phyloP scores from a whole-genome alignment of 306 rosid species.

The Rosa rugosa region DNA sequence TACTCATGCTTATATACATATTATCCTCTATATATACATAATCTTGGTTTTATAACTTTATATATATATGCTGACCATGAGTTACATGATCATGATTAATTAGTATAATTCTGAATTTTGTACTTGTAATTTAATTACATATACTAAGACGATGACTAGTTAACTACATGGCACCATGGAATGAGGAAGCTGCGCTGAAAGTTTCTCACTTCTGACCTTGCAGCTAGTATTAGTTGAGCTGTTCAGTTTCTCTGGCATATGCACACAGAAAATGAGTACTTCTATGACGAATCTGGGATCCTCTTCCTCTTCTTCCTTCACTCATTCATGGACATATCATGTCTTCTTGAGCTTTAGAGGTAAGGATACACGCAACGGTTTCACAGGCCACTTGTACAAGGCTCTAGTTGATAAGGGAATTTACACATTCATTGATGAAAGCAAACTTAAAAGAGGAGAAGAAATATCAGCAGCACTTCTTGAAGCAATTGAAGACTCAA shows the following conservation, averaged over 20 bases:
- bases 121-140: too few species aligned
- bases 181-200: too few species aligned
- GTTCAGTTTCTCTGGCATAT: too few species aligned
- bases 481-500: neutral
- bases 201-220: neutral
- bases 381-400: neutral
- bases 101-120: too few species aligned
- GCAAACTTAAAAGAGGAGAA: neutral
- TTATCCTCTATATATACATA: too few species aligned
- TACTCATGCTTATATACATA: too few species aligned
- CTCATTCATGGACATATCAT: neutral
- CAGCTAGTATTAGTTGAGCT: too few species aligned
- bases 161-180: neutral
- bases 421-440: neutral
- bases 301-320: neutral
- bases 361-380: neutral
- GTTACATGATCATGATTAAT: too few species aligned
- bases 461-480: neutral
- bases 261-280: too few species aligned
- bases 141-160: too few species aligned
- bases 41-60: too few species aligned
- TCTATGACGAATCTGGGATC: neutral
- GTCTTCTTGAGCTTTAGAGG: neutral
- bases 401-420: neutral
- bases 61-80: too few species aligned